Base-by-base conservation (phyloP, 139 green algal species). In the Diplosphaera chodatii region DNA sequence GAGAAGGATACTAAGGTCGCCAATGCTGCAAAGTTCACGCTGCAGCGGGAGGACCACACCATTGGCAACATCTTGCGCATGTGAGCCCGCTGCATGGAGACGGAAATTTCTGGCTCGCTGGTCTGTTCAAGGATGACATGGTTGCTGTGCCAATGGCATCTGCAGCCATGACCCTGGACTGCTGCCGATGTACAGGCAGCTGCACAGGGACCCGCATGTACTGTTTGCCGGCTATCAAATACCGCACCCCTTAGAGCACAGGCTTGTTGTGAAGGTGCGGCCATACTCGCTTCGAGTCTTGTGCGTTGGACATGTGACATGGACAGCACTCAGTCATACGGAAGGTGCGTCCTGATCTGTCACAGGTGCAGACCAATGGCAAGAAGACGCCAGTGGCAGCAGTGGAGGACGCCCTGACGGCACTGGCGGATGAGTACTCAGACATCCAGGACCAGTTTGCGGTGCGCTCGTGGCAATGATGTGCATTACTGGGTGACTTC, bases 41-140 rank as follows among this genome's bases (percentile, higher is more conserved):
- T 98, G 0, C 84, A 95, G 68, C 82, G 88, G 1, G 94, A 98
- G 68, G 94, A 98, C 74, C 94, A 98, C 82, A 98, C 94, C 1
- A 63, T 98, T 0, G 93, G 94, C 67, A 98, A 98, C 82, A 55
- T 96, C 32, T n/a, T 98, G n/a, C 79, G 93, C 27, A 94, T 88
- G 84, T 89, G 67, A 77, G 82, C 8, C 8, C 37, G n/a, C n/a
- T n/a, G n/a, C n/a, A n/a, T n/a, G n/a, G n/a, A n/a, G n/a, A n/a
- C n/a, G n/a, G n/a, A n/a, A n/a, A n/a, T n/a, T n/a, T n/a, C n/a
- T n/a, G n/a, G n/a, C n/a, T n/a, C n/a, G n/a, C n/a, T n/a, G n/a
- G n/a, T n/a, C n/a, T n/a, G n/a, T n/a, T n/a, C n/a, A n/a, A n/a
- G n/a, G n/a, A n/a, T n/a, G n/a, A n/a, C n/a, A n/a, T n/a, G n/a